These are phyloP conservation scores for Ilyonectria mors-panacis DNA, from an alignment of 2,329 filamentous ascomycete genomes.

Conservation along the genomic window DNA sequence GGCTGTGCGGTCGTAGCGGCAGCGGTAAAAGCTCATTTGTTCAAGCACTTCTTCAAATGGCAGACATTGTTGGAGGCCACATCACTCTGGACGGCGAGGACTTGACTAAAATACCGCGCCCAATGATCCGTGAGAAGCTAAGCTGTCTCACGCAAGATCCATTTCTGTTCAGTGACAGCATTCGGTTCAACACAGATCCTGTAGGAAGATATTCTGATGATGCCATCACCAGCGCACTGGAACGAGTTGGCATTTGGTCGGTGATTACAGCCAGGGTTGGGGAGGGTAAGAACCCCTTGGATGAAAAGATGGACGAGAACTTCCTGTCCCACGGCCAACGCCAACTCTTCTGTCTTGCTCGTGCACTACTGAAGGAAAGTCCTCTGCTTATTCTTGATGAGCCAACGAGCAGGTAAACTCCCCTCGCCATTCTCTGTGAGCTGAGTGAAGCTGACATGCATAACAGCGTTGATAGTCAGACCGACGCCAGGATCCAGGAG, in stretches of 20 bases:
- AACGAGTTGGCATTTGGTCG: conserved; percentile 63
- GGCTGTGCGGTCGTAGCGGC: conserved; percentile 62
- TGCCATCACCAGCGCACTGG: conserved; percentile 60
- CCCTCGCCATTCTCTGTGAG: neutral
- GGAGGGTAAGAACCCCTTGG: conserved; percentile 48
- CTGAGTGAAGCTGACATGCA: conserved; percentile 17
- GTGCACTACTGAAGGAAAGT: conserved; percentile 49
- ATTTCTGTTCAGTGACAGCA: conserved; percentile 63
- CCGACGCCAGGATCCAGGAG: conserved; percentile 49
- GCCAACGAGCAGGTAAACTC: conserved; percentile 55
- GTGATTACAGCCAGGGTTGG: conserved; percentile 58
- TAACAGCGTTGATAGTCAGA: conserved; percentile 49
- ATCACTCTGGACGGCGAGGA: conserved; percentile 64
- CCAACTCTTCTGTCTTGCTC: conserved; percentile 52
- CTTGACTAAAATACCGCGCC: conserved; percentile 45
- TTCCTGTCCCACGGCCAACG: conserved; percentile 54
- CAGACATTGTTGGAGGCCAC: conserved; percentile 59
- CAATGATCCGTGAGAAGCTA: conserved; percentile 52
- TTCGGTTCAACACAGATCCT: conserved; percentile 68
- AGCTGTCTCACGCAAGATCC: conserved; percentile 68
- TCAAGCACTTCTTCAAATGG: conserved; percentile 63
- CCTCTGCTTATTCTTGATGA: conserved; percentile 55
- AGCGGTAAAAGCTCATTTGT: conserved; percentile 58
- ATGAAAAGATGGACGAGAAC: conserved; percentile 53
- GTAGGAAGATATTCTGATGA: conserved; percentile 55